Evolutionary conservation across 1,139 yeast genomes (phyloP), one percentile per base, ranked within the genome.

Genomic region (Suhomyces bribrorum): DNA sequence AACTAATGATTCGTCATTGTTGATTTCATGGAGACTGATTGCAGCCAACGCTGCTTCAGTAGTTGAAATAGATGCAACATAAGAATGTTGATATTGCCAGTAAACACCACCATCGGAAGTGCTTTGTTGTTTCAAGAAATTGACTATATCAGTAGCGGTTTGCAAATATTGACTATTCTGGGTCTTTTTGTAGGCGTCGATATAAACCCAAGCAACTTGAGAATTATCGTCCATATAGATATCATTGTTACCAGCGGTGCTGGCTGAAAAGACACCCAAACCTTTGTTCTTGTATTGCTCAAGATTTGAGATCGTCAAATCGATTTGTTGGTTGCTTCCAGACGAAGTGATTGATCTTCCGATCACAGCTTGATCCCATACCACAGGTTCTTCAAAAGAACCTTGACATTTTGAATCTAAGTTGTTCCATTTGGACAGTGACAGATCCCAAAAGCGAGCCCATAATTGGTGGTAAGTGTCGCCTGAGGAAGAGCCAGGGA

Each of bases 11-110:
- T 31, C 15, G 27, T 62, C 59, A 2, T 46, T 29, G 12, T 46
- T 52, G 23, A 47, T 37, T n/a, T 46, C 49, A 40, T 62, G 50
- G 9, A 64, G 46, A 38, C 54, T 52, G 16, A 64, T 43, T 2
- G 72, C 67, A 3, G 71, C 66, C 33, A 66, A 49, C 0, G 69
- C 73, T 2, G 62, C 54, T 45, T 66, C 73, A 4, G 56, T 46
- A 7, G 64, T 62, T 3, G 72, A 65, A 28, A 66, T 66, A 36
- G 64, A 62, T 4, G 72, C 65, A 14, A 65, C 49, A 45, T 66
- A 66, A 22, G 44, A 43, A 1, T 53, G 54, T 13, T 56, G 42
- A 26, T 53, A 48, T 28, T 51, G 37, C 73, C 73, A 66, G 14
- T 45, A 45, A 4, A 66, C 56, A 5, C 71, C 73, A 6, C 70